Conservation (phyloP, 2,329 filamentous ascomycete genomes). For the Aspergillus quadricinctus region DNA sequence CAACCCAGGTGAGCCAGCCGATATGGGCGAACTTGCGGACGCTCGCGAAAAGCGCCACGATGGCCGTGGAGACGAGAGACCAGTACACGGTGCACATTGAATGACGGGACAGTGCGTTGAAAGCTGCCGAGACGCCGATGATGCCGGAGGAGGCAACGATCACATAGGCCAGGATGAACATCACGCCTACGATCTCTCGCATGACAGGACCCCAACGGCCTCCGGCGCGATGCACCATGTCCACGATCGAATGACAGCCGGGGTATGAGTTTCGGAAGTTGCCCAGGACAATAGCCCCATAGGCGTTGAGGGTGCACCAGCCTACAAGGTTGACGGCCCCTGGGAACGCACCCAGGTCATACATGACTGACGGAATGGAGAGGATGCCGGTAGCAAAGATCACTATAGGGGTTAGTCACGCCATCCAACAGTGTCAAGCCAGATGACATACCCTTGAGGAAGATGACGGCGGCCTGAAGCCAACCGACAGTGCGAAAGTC, state of each 20-base stretch:
- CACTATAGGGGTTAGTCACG: conserved; percentile 11
- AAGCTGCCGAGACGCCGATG: conserved; percentile 54
- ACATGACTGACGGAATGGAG: conserved; percentile 17
- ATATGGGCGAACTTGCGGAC: conserved; percentile 59
- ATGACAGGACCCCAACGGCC: conserved; percentile 38
- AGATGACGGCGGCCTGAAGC: conserved; percentile 50
- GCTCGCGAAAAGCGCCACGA: conserved; percentile 46
- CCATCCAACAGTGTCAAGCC: background rate
- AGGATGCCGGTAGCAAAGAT: conserved; percentile 24
- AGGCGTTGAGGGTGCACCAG: conserved; percentile 41
- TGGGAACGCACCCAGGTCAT: conserved; percentile 13
- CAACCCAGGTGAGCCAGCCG: conserved; percentile 59
- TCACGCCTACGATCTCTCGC: conserved; percentile 50
- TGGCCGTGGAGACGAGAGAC: conserved; percentile 50
- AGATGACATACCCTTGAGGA: conserved; percentile 42
- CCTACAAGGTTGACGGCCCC: conserved; percentile 15
- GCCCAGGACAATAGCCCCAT: conserved; percentile 43
- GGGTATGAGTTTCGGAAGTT: conserved; percentile 50
- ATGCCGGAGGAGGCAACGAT: conserved; percentile 56
- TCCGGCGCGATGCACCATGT: conserved; percentile 57
- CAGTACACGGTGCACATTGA: conserved; percentile 58
- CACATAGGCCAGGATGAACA: conserved; percentile 57
- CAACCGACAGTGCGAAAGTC: conserved; percentile 53
- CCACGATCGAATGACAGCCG: conserved; percentile 51
- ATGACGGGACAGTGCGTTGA: conserved; percentile 58